Evolutionary conservation across 192 early-diverging fungal genomes (phyloP).

Genomic region (Anaeromyces robustus): DNA sequence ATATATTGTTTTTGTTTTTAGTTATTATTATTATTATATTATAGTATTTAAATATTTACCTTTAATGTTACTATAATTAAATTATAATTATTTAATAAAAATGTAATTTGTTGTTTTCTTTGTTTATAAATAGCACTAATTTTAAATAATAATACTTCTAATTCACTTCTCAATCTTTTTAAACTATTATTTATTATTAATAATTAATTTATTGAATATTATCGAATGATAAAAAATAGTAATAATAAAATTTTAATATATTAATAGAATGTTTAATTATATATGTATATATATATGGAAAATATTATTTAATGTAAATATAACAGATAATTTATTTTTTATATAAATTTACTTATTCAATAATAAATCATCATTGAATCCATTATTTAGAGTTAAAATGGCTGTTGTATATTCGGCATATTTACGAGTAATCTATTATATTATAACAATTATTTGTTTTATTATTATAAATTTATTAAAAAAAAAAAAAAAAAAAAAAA

Average conservation of each 20-base stretch:
- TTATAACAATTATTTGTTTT: no score
- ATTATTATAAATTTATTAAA: no score
- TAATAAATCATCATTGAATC: slow-evolving; percentile 68
- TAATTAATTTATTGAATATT: no score
- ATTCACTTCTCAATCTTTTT: slow-evolving; percentile 52
- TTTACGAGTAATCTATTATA: slow-evolving; percentile 58
- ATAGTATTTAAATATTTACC: slow-evolving; percentile 31
- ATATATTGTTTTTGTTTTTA: background rate
- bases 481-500: no score
- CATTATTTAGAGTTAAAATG: slow-evolving; percentile 74
- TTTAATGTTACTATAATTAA: slow-evolving; percentile 63
- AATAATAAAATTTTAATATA: no score
- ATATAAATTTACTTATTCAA: slow-evolving; percentile 61
- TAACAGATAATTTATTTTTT: no score
- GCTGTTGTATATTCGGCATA: slow-evolving; percentile 90
- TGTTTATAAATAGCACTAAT: slow-evolving; percentile 56
- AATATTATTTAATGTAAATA: no score
- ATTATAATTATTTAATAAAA: slow-evolving; percentile 93
- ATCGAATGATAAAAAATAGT: no score
- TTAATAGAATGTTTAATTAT: no score
- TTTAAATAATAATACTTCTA: slow-evolving; percentile 55
- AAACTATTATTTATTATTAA: slow-evolving; percentile 19
- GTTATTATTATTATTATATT: slow-evolving; percentile 12
- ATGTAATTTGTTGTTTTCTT: slow-evolving; percentile 48
- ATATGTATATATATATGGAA: no score